Conservation (phyloP, 116 monocot species). For the Trichopus zeylanicus region DNA sequence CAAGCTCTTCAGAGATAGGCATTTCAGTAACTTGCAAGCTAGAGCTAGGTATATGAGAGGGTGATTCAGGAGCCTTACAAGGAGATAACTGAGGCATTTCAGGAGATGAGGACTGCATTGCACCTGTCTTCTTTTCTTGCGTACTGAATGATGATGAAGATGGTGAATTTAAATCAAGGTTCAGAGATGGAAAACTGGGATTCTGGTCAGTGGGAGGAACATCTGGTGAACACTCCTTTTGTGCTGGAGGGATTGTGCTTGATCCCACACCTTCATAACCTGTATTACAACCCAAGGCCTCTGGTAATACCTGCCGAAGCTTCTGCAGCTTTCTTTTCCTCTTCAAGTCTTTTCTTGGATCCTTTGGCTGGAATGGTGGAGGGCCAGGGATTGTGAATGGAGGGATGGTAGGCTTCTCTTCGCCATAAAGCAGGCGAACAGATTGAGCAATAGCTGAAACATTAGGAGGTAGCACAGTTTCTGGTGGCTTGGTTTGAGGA, state of each 20-base stretch:
- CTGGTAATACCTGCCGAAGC: slow-evolving; percentile 7
- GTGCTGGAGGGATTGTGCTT: slow-evolving; percentile 12
- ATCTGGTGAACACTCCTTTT: neutral
- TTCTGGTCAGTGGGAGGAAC: neutral
- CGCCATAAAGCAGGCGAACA: slow-evolving; percentile 65
- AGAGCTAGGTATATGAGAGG: slow-evolving; percentile 7
- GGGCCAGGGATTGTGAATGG: slow-evolving; percentile 59
- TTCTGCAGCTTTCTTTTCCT: slow-evolving; percentile 39
- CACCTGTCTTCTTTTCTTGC: slow-evolving; percentile 1
- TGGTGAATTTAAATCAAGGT: slow-evolving; percentile 47
- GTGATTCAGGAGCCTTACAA: slow-evolving; percentile 10
- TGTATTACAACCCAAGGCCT: slow-evolving; percentile 5
- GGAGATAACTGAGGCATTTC: slow-evolving; percentile 19
- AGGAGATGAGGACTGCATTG: slow-evolving; percentile 8
- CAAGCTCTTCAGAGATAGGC: slow-evolving; percentile 8
- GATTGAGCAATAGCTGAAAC: slow-evolving; percentile 72
- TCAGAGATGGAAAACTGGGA: slow-evolving; percentile 25
- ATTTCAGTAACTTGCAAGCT: slow-evolving; percentile 9
- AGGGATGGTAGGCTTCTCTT: slow-evolving; percentile 49
- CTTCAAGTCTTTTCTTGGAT: slow-evolving; percentile 58
- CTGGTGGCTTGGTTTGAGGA: slow-evolving; percentile 29
- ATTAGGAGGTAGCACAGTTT: slow-evolving; percentile 47
- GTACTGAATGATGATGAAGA: slow-evolving; percentile 20
- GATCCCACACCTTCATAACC: slow-evolving; percentile 7
- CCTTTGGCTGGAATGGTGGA: slow-evolving; percentile 50